Evolutionary conservation across 2,329 filamentous ascomycete genomes (phyloP), one percentile per base, ranked within the genome.

Genomic region (Aspergillus sojae): DNA sequence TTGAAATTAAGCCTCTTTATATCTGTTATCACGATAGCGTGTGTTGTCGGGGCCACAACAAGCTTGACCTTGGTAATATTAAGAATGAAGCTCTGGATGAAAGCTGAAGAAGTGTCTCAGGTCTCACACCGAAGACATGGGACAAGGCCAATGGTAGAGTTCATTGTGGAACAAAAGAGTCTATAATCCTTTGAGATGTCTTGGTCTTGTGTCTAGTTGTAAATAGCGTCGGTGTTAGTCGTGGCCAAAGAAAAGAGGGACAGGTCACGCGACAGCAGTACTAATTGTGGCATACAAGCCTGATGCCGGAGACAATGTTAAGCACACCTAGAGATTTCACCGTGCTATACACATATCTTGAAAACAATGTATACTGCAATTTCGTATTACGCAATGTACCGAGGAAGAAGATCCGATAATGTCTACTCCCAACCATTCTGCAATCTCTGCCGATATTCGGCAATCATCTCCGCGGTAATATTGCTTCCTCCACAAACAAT

Each of bases 381-480:
- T 36, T 36, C 2, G 12, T 36, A 16, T 36, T 16, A 16, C 34
- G 21, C 43, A 46, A 21, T 23, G 12, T 21, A 12, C n/a, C 43
- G 43, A 46, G 11, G 21, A 26, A 26, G 43, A 46, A 43, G n/a
- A 21, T 5, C n/a, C 10, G n/a, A n/a, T 21, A 16, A 48, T 21
- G 19, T 26, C 52, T 61, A 67, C 4, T 64, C 41, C 76, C 75
- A 78, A 1, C 75, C 75, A 39, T 66, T 58, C 41, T 67, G 70
- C 63, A 81, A 80, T 70, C 80, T 76, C 58, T 75, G 67, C 65
- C 81, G 78, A 78, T 83, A 86, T 58, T 79, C 78, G 34, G 77
- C 78, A 61, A 87, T 72, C 79, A 84, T 84, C 57, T 82, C 80
- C 3, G 83, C 76, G 1, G 78, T 83, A 36, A 86, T 79, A 70